phyloP scores from a whole-genome alignment of 1,139 yeast species.

The Nakaseomyces kungkrabaensis region DNA sequence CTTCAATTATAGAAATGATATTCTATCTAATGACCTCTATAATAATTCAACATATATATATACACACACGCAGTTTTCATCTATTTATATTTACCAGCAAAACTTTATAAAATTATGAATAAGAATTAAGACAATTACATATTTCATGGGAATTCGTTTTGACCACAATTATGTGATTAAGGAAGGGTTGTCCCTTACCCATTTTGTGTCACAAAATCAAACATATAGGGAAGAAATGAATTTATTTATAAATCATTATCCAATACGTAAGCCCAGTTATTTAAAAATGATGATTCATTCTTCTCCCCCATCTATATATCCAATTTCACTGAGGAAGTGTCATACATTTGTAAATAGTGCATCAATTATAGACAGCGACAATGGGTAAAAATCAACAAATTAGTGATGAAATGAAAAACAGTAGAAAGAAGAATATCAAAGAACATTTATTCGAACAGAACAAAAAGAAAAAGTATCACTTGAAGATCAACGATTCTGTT shows the following conservation, averaged over 20 bases:
- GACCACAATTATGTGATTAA: no score
- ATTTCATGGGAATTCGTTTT: no score
- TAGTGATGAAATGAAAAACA: not conserved
- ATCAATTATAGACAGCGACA: not conserved
- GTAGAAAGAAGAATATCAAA: conserved; percentile 30
- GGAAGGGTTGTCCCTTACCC: no score
- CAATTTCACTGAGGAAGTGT: no score
- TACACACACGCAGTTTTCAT: not conserved
- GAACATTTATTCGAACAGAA: conserved; percentile 22
- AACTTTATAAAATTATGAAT: not conserved
- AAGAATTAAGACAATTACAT: not conserved
- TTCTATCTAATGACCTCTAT: not conserved
- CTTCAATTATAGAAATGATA: not conserved
- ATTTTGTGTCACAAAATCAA: not conserved
- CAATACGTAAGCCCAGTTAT: no score
- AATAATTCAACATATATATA: not conserved
- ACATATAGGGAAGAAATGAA: no score
- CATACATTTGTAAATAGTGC: no score
- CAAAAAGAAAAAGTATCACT: not conserved
- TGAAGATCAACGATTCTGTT: conserved; percentile 69
- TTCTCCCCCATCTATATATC: no score
- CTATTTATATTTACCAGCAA: not conserved
- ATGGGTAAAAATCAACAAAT: not conserved
- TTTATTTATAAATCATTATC: no score
- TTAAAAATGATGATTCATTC: no score